phyloP scores from a whole-genome alignment of 441 rosid species.

The Adansonia madagascariensis region DNA sequence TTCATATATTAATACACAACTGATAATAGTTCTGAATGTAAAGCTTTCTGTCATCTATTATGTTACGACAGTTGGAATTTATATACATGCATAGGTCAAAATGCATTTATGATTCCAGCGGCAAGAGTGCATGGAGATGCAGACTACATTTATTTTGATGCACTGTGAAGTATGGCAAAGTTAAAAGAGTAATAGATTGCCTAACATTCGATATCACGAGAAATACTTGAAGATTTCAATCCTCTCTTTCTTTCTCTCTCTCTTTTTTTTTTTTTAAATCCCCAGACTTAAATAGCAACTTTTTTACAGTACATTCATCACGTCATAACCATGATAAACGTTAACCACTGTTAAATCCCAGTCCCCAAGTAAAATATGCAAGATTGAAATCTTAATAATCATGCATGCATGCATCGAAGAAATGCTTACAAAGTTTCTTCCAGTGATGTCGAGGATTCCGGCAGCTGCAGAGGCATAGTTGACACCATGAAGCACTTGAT shows the following conservation, averaged over 20 bases:
- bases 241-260: not conserved
- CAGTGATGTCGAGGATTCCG: constrained; percentile 86
- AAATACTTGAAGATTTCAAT: not conserved
- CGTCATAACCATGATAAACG: too few species aligned
- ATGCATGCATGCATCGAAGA: not conserved
- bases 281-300: too few species aligned
- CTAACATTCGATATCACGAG: constrained; percentile 1
- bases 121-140: constrained; percentile 16
- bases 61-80: not conserved
- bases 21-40: not conserved
- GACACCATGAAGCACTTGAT: constrained; percentile 74
- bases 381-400: not conserved
- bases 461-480: constrained; percentile 98
- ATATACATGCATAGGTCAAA: not conserved
- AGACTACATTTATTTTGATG: not conserved
- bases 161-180: not conserved
- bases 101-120: constrained; percentile 15
- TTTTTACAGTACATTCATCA: not conserved
- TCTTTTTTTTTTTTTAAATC: too few species aligned
- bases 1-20: not conserved
- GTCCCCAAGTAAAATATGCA: not conserved
- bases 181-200: not conserved
- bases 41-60: not conserved
- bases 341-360: too few species aligned
- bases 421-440: constrained; percentile 82